Evolutionary conservation across 768 basidiomycete species (phyloP), one percentile per base, ranked within the genome.

Genomic region (Udeniomyces megalosporus): DNA sequence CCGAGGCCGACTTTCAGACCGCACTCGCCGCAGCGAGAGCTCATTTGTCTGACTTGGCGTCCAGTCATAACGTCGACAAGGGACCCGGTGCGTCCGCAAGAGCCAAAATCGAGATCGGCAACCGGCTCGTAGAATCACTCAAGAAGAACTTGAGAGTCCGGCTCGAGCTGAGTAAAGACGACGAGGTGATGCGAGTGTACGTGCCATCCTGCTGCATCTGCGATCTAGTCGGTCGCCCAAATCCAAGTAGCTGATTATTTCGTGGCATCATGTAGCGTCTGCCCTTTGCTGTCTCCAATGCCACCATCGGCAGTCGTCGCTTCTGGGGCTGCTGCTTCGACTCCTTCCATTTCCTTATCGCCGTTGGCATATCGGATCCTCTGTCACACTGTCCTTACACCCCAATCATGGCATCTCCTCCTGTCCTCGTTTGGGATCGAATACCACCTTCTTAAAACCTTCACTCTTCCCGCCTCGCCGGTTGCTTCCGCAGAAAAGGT

Each of bases 111-210:
- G 58, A 55, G 35, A 68, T 67, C 5, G 58, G 52, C 0, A 66
- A 54, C 15, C 60, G 62, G 52, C 44, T 72, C 20, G 68, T 67
- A 22, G 71, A 68, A 15, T 48, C 67, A 59, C 34, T 72, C 15
- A 83, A 83, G 67, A 79, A 82, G 26, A 83, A 84, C 67, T 70
- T 86, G 48, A 80, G 85, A 15, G 84, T 95, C 24, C 79, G 84
- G 54, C 87, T 84, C 68, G 85, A 90, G 68, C 68, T 91, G 26
- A 79, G 81, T 52, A 22, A 48, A 10, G 74, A 86, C 7, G 73
- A 76, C 0, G 85, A 90, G 46, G 74, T 91, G 22, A 74, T 88
- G n/a, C 76, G 82, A 68, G 82, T 80, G 91, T 93, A 68, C 71
- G 88, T 74, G 11, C 42, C n/a, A 24, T 22, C 66, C n/a, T n/a